A percentile compares a stretch with the other conserved stretches of the same genome.
Conservation (phyloP, 768 basidiomycete genomes). For the Lactarius hatsudake region DNA sequence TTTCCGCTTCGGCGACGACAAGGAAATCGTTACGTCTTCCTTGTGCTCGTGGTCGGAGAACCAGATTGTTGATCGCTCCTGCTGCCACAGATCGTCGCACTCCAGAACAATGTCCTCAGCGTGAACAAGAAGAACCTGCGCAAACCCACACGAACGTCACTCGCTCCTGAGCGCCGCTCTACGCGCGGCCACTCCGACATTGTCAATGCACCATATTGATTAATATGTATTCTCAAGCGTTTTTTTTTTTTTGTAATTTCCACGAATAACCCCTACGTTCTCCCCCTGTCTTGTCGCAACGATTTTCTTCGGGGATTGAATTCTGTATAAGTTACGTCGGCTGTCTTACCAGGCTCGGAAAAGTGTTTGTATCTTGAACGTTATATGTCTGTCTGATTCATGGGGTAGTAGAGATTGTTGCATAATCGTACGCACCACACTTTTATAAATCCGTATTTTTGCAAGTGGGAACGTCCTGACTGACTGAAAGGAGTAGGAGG, state of each 20-base stretch:
- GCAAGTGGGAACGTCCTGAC: background rate
- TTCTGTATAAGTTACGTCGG: conserved; percentile 9
- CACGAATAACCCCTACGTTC: background rate
- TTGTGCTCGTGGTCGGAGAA: background rate
- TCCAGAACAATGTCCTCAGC: conserved; percentile 90
- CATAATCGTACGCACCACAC: conserved; percentile 5
- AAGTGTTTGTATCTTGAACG: conserved; percentile 8
- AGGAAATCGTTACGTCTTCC: conserved; percentile 80
- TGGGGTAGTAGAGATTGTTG: conserved; percentile 10
- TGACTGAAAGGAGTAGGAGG: background rate
- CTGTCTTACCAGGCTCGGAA: background rate
- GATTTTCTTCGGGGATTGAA: background rate
- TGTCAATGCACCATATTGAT: conserved; percentile 25
- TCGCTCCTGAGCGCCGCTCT: conserved; percentile 45
- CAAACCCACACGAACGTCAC: conserved; percentile 75
- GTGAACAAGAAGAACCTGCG: conserved; percentile 92
- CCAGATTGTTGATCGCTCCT: conserved; percentile 15
- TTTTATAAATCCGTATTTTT: background rate
- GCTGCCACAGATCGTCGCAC: conserved; percentile 77
- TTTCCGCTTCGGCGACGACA: conserved; percentile 97
- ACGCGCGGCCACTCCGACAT: conserved; percentile 25
- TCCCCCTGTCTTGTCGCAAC: conserved; percentile 5
- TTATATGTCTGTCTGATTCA: background rate
- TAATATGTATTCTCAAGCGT: background rate
- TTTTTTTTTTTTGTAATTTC: background rate